Base-by-base conservation (phyloP, 345 rosid species). In the Arabidopsis arenosa region DNA sequence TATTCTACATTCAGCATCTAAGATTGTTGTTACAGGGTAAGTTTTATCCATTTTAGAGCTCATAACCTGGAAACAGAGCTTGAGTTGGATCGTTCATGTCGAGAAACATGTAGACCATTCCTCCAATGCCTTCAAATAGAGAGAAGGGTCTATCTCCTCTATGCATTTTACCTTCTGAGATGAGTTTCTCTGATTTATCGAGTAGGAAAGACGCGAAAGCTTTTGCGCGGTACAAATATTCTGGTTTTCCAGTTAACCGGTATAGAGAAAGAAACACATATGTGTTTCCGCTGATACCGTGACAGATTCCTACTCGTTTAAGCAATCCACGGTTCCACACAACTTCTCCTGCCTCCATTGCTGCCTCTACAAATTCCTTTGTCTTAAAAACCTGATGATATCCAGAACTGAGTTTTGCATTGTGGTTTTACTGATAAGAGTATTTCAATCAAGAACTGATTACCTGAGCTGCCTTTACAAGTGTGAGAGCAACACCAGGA, bases 301-400 rank as follows among this genome's bases (percentile, higher is more conserved):
- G 95, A 75, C 92, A 90, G 70, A 90, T 78, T 7, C 92, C 96
- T 57, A 88, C 88, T 69, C 88, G 82, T 76, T 80, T 90, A 1
- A 88, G 90, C 77, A 88, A 83, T n/a, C 92, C 92, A 2, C 84
- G 80, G 35, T 80, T 83, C 92, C 89, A 86, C 45, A 85, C 89
- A 3, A 86, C 86, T 68, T 88, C 85, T 43, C 82, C 89, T 13
- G 92, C 90, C 9, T 85, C 85, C 15, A 72, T 30, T 8, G 92
- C 92, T 12, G 92, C 96, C 65, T 88, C 75, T 52, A 84, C 67
- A 81, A 85, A 85, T 58, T 81, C 88, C 21, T 51, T 40, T 5
- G 80, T 88, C 72, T 80, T 81, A 32, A 80, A 88, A 3, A 85
- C 84, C 92, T 86, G 72, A 56, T 1, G 0, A 21, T 2, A 75